Conservation (phyloP, 768 basidiomycete genomes). For the Dioszegia aurantiaca region DNA sequence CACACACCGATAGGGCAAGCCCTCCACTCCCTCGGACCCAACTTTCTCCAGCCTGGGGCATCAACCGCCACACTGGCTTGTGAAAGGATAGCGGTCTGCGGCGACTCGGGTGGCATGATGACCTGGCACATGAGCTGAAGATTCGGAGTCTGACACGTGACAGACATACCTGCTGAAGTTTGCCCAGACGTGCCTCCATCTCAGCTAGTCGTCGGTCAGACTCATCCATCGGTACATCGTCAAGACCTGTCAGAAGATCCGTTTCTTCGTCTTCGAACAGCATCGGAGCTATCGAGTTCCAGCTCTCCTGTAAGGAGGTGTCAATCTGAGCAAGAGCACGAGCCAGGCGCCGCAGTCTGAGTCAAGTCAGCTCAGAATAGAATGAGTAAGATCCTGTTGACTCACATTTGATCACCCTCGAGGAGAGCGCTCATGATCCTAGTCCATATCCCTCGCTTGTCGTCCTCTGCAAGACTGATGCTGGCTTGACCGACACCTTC, state of each 20-base stretch:
- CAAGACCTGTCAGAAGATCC: neutral
- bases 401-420: constrained; percentile 6
- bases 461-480: neutral
- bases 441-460: constrained; percentile 2
- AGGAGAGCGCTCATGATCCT: constrained; percentile 1
- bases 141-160: neutral
- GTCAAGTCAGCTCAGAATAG: neutral
- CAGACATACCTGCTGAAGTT: neutral
- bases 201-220: neutral
- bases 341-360: constrained; percentile 7
- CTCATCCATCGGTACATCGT: constrained; percentile 5
- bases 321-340: constrained; percentile 1
- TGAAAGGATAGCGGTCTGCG: neutral
- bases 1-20: constrained; percentile 24
- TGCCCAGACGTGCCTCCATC: constrained; percentile 11
- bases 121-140: neutral
- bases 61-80: neutral
- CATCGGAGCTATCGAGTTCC: neutral
- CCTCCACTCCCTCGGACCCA: constrained; percentile 18
- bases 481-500: neutral
- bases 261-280: constrained; percentile 3
- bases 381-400: neutral
- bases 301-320: neutral
- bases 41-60: constrained; percentile 12
- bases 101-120: neutral